Base-by-base conservation (phyloP, 441 rosid species). In the Brassica hybrid region DNA sequence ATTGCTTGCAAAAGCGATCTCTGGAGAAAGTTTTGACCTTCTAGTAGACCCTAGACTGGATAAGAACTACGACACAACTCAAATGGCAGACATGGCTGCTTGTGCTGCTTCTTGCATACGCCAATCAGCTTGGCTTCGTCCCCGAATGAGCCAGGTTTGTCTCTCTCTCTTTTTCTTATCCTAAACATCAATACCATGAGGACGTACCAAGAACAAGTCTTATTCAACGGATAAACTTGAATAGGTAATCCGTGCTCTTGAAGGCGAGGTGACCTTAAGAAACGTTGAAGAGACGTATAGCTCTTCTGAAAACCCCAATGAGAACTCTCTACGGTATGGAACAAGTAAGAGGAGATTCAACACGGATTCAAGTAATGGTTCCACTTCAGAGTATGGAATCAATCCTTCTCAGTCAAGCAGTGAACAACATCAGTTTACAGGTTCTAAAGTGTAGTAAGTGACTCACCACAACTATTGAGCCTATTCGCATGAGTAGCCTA, bases 81-180 rank as follows among this genome's bases (percentile, higher is more conserved):
- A 86, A 66, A 82, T 86, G 85, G 71, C 70, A 32, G 67, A 81
- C 65, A 80, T 86, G 91, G 84, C 84, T 75, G 80, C 76, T 69
- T 80, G 82, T 65, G 87, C 87, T 64, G 83, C 85, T 63, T 82
- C 89, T 75, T 87, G 88, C 66, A 76, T 84, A 10, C 86, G 91
- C 64, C 89, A 79, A 12, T 84, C 89, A 36, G 86, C 85, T 0
- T 79, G 86, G 88, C 85, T 84, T 23, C 85, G 89, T 1, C 89
- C 86, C 5, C 81, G 83, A 16, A 87, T 85, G 86, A 85, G 88
- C 85, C 90, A 87, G 88, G 90, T 86, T 71, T 13, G 61, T 48
- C 32, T 62, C 14, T 36, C 30, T 61, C 27, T 58, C n/a, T n/a
- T n/a, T n/a, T n/a, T n/a, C n/a, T n/a, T n/a, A n/a, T n/a, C n/a